Evolutionary conservation across 2,329 filamentous ascomycete genomes (phyloP).

Genomic region (Magnaporthales sp.): DNA sequence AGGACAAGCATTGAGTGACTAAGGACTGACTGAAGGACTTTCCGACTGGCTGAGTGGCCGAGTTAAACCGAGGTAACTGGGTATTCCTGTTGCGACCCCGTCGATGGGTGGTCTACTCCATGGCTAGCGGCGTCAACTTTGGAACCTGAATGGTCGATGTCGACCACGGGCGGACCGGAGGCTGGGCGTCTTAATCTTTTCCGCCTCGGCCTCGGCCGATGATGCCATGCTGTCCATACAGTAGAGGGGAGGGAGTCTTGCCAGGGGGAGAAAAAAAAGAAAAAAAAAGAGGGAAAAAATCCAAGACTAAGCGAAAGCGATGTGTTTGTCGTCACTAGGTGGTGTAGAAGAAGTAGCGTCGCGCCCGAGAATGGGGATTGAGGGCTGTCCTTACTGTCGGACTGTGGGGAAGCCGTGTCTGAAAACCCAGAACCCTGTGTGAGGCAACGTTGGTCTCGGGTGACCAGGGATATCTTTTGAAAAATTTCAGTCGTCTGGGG

Average conservation of each 20-base stretch:
- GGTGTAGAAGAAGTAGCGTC: not conserved
- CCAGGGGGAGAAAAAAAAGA: too few species aligned
- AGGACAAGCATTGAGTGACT: not conserved
- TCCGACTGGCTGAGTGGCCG: not conserved
- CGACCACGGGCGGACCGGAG: not conserved
- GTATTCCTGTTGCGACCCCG: not conserved
- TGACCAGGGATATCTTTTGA: not conserved
- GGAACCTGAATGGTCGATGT: not conserved
- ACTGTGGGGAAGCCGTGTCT: constrained; percentile 5
- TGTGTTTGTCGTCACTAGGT: not conserved
- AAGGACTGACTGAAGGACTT: not conserved
- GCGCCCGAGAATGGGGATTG: not conserved
- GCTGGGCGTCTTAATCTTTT: not conserved
- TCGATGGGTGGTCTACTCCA: not conserved
- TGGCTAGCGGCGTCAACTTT: not conserved
- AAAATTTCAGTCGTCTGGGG: not conserved
- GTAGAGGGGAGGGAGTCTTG: too few species aligned
- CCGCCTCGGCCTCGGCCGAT: not conserved
- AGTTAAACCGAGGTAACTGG: not conserved
- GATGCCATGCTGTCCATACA: not conserved
- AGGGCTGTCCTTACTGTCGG: constrained; percentile 5
- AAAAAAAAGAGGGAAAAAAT: too few species aligned
- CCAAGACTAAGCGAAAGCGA: too few species aligned
- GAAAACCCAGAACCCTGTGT: not conserved
- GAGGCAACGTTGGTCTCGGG: not conserved